These are phyloP conservation scores for Rutstroemia sp. DNA, from an alignment of 2,329 filamentous ascomycete genomes.

Conservation along the genomic window DNA sequence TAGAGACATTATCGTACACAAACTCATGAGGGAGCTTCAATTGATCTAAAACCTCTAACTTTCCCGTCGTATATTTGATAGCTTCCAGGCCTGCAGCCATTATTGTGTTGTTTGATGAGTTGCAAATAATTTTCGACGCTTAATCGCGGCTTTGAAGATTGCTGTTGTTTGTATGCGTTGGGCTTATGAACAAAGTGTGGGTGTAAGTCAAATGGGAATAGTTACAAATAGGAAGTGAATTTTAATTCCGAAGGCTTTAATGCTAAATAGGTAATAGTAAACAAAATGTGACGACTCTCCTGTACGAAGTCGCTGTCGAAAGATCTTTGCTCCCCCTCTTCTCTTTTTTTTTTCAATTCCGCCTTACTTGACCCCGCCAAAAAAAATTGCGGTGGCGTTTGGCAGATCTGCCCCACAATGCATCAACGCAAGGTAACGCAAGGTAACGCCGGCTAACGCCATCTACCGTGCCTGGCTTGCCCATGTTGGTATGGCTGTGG, in stretches of 20 bases:
- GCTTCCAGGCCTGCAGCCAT: conserved; percentile 52
- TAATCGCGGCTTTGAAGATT: too few species aligned
- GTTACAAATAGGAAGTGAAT: too few species aligned
- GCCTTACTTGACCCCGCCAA: neutral
- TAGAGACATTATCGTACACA: conserved; percentile 66
- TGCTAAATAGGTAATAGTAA: too few species aligned
- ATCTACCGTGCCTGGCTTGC: neutral
- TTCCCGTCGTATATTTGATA: conserved; percentile 66
- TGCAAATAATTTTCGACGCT: neutral
- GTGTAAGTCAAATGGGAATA: too few species aligned
- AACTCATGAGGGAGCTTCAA: conserved; percentile 75
- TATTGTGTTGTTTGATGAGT: neutral
- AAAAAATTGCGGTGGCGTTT: neutral
- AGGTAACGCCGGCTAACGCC: neutral
- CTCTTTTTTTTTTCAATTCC: neutral
- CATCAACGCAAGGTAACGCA: neutral
- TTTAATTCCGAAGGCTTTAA: too few species aligned
- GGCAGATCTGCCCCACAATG: neutral
- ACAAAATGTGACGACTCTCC: neutral
- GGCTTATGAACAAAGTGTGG: too few species aligned
- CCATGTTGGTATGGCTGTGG: too few species aligned
- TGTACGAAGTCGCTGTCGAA: neutral
- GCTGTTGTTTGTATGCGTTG: too few species aligned
- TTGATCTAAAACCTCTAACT: conserved; percentile 73
- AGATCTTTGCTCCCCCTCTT: neutral